Evolutionary conservation across 805 yeast species (phyloP), one percentile per base, ranked within the genome.

Genomic region (baker's yeast (Saccharomyces cerevisiae)): DNA sequence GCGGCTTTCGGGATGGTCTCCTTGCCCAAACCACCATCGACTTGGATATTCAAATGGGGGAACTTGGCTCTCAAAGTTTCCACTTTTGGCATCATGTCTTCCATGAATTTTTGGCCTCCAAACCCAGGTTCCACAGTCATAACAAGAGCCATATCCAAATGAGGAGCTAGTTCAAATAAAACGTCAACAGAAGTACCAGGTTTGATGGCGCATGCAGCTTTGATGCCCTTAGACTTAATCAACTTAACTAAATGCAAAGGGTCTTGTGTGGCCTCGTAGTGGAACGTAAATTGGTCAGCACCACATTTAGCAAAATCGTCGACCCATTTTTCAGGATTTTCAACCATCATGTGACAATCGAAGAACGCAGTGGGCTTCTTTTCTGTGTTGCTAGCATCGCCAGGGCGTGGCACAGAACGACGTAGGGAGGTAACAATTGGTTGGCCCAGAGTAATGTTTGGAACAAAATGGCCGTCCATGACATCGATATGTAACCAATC

Each of bases 111-210:
- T 74, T 94, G 99, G 48, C 99, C 99, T 24, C 99, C 99, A 69
- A 94, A 92, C 0, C 99, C 99, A 13, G 99, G 99, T 74, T 94
- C 99, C 36, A 94, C 98, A 2, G 99, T 94, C 98, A 92, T 94
- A 47, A 94, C 85, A 55, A 94, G 77, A n/a, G 89, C 91, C 97
- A 92, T 89, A 70, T 94, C 98, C 61, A 92, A 76, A 54, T 80
- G 75, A 49, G 84, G 85, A 27, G 85, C 92, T 56, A 88, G 73
- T 29, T 88, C 91, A 63, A 76, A 83, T 47, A 91, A 78, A 2
- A 81, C 96, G 55, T 86, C 94, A 24, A 88, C 94, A 0, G 91
- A 82, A 1, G 99, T 94, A 46, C 85, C 87, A 54, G 99, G 99
- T 72, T 92, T 92, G 62, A 94, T 78, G 6, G 98, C 96, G 73